phyloP scores from a whole-genome alignment of 2,329 filamentous ascomycete genomes.

The Hortaea werneckii region DNA sequence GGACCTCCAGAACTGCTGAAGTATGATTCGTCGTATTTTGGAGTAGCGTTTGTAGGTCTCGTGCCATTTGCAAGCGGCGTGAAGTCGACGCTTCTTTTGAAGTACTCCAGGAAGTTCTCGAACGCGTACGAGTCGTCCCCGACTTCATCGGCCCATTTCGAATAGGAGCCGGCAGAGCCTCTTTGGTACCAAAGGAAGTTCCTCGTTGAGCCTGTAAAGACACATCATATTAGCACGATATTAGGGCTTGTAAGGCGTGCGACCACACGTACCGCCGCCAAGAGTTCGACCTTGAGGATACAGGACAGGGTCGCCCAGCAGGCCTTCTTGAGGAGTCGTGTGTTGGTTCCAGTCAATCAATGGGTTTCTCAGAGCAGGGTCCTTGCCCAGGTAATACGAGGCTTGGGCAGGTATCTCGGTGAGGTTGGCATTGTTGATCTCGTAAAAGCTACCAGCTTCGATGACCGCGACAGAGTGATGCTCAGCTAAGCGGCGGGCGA shows the following conservation, averaged over 20 bases:
- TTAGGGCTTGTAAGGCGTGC: conserved; percentile 1
- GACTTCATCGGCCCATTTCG: conserved; percentile 13
- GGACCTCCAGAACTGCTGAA: conserved; percentile 17
- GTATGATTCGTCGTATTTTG: conserved; percentile 5
- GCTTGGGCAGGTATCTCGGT: conserved; percentile 12
- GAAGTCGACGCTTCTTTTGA: conserved; percentile 15
- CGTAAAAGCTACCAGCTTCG: conserved; percentile 13
- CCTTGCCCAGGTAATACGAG: not conserved
- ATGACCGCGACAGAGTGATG: conserved; percentile 9
- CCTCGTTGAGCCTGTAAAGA: conserved; percentile 14
- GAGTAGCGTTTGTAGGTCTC: conserved; percentile 6
- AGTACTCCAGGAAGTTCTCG: conserved; percentile 19
- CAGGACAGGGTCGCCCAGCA: not conserved
- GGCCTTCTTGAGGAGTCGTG: conserved; percentile 13
- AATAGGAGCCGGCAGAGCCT: conserved; percentile 19
- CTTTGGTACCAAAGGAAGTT: conserved; percentile 16
- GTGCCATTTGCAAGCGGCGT: conserved; percentile 8
- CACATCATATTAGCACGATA: conserved; percentile 14
- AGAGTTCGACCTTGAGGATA: not conserved
- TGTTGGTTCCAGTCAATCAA: conserved; percentile 11
- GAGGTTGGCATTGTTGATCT: conserved; percentile 15
- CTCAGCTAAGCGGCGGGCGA: conserved; percentile 14
- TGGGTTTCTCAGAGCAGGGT: conserved; percentile 5
- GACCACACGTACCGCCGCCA: conserved; percentile 1
- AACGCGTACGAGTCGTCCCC: conserved; percentile 16